A percentile compares a stretch with the other conserved stretches of the same genome.
Conservation (phyloP, 208 protist genomes). For the Trypanosoma rangeli region DNA sequence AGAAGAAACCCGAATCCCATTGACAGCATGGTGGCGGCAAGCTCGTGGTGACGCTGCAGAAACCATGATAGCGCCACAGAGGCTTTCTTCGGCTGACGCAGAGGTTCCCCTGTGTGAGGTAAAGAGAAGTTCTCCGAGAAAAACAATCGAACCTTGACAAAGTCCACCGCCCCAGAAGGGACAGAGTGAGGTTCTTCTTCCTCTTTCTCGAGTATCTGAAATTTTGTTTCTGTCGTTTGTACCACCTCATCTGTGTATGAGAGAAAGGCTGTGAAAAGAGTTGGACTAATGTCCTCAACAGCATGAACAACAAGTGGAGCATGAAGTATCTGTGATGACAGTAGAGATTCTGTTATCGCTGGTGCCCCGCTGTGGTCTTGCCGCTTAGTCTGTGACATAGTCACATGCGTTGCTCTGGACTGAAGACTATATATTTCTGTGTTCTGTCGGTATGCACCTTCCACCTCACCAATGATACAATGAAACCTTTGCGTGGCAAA, state of each 20-base stretch:
- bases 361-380: neutral
- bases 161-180: conserved; percentile 2
- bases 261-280: conserved; percentile 17
- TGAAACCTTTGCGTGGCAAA: conserved; percentile 8
- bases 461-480: neutral
- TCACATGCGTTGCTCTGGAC: neutral
- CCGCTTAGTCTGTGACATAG: neutral
- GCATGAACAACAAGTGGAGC: neutral
- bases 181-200: neutral
- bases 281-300: conserved; percentile 13
- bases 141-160: conserved; percentile 13
- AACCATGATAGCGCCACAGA: conserved; percentile 22
- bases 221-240: neutral
- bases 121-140: neutral
- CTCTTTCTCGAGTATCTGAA: neutral
- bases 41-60: conserved; percentile 19
- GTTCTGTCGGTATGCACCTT: neutral
- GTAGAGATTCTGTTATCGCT: neutral
- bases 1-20: conserved; percentile 29
- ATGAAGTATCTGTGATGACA: neutral
- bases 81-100: neutral
- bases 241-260: conserved; percentile 20
- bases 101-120: neutral
- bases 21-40: conserved; percentile 20
- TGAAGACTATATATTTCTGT: neutral